Evolutionary conservation across 2,329 filamentous ascomycete species (phyloP).

Genomic region (Coniella vitis): DNA sequence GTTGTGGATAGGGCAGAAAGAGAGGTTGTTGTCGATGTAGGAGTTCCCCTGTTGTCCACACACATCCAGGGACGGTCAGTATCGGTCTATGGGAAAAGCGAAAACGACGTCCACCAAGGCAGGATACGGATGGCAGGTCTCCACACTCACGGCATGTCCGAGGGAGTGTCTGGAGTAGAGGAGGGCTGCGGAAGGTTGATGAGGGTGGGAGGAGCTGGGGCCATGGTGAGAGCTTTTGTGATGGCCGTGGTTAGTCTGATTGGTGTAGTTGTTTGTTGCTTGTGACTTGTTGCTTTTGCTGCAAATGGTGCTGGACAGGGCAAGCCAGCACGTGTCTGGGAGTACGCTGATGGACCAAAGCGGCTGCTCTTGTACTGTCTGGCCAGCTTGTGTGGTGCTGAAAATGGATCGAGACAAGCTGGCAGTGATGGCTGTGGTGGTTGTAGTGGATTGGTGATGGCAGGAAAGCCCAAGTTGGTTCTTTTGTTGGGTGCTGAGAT

Average conservation of each 20-base stretch:
- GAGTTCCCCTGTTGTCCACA: conserved; percentile 62
- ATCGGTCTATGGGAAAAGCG: background rate
- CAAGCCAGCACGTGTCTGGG: no score
- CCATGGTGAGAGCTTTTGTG: conserved; percentile 20
- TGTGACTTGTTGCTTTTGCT: no score
- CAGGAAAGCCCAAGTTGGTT: no score
- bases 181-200: conserved; percentile 80
- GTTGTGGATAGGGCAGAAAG: conserved; percentile 88
- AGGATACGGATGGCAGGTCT: conserved; percentile 2
- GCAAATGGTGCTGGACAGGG: no score
- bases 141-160: conserved; percentile 84
- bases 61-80: conserved; percentile 11
- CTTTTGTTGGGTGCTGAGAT: no score
- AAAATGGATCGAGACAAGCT: no score
- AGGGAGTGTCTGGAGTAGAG: conserved; percentile 78
- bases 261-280: background rate
- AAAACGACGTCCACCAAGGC: background rate
- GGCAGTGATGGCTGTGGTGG: no score
- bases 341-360: no score
- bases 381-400: no score
- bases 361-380: no score
- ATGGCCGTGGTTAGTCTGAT: background rate
- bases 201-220: conserved; percentile 51
- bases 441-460: no score
- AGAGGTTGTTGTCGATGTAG: conserved; percentile 86